Base-by-base conservation (phyloP, 208 protist species). In the Crithidia mellificae region DNA sequence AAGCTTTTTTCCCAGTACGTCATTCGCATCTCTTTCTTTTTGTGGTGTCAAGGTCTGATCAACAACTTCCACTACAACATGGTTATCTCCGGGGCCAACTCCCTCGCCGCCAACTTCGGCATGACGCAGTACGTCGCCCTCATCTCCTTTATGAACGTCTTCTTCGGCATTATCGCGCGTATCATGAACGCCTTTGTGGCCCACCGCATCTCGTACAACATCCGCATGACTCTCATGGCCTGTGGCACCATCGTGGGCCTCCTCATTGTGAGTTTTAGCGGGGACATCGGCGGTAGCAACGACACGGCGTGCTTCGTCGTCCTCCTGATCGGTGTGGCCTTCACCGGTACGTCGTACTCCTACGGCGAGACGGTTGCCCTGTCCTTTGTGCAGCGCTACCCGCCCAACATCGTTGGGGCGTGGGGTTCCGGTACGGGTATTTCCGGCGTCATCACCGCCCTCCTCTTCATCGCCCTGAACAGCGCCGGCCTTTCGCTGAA, bases 31-130 rank as follows among this genome's bases (percentile, higher is more conserved):
- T 73, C 66, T 43, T 69, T 84, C 46, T 84, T 79, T 34, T 32
- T 87, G 32, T 92, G 77, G 71, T 53, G 90, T 27, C 53, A 92
- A 17, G 92, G 92, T 34, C 74, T 93, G 49, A 94, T 97, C 63
- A 97, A 97, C 67, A 97, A 95, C 74, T 93, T 97, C 50, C 85
- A 93, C 75, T 96, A 94, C 74, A 83, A 74, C 61, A 57, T 96
- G 36, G 79, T 97, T 22, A 85, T 93, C 50, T 78, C 89, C 19
- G 90, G 80, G 29, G 79, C 86, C 20, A 64, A 66, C 36, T 57
- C 27, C 19, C 67, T 96, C 4, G 84, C 88, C 19, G 30, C 57
- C 14, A 62, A 61, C 25, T 93, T 87, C 72, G 75, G 74, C 27
- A 75, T 94, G 71, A 89, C 89, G 70, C 59, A 68, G 17, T 80